Conservation (phyloP, 1,284 basidiomycete genomes). For the Fomitiporia mediterranea region DNA sequence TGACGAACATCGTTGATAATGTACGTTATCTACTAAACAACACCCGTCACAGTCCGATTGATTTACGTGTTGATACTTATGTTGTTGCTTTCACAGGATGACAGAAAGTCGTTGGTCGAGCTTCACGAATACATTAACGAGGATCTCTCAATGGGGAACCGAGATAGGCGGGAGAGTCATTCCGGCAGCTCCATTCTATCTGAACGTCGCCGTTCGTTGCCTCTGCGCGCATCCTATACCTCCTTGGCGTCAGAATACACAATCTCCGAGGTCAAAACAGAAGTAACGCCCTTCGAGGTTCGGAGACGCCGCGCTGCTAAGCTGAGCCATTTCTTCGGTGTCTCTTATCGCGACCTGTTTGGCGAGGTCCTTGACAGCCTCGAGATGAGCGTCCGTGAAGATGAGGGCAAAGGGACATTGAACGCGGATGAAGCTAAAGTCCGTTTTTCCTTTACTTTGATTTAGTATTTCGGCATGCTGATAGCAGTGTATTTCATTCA, state of each 20-base stretch:
- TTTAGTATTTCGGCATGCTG: conserved; percentile 7
- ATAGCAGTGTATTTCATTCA: not conserved
- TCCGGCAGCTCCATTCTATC: conserved; percentile 27
- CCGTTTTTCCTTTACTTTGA: conserved; percentile 25
- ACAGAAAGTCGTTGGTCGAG: conserved; percentile 64
- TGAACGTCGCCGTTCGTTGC: conserved; percentile 66
- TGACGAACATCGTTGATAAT: conserved; percentile 69
- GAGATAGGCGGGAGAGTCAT: conserved; percentile 20
- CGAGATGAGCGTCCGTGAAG: conserved; percentile 68
- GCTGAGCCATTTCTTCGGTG: conserved; percentile 78
- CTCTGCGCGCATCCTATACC: conserved; percentile 54
- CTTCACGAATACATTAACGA: conserved; percentile 58
- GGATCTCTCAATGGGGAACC: conserved; percentile 22
- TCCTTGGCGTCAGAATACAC: conserved; percentile 52
- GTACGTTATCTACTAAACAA: conserved; percentile 49
- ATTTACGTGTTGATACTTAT: conserved; percentile 4
- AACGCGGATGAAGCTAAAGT: conserved; percentile 67
- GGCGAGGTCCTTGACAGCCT: conserved; percentile 73
- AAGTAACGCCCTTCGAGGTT: conserved; percentile 55
- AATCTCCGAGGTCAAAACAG: conserved; percentile 37
- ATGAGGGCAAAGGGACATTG: conserved; percentile 55
- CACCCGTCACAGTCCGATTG: conserved; percentile 8
- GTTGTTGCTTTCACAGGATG: conserved; percentile 46
- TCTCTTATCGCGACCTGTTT: conserved; percentile 71
- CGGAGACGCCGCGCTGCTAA: conserved; percentile 72